Percentiles rank a stretch among this genome's conserved stretches.
phyloP scores from a whole-genome alignment of 306 rosid species.

The Prunus persica region DNA sequence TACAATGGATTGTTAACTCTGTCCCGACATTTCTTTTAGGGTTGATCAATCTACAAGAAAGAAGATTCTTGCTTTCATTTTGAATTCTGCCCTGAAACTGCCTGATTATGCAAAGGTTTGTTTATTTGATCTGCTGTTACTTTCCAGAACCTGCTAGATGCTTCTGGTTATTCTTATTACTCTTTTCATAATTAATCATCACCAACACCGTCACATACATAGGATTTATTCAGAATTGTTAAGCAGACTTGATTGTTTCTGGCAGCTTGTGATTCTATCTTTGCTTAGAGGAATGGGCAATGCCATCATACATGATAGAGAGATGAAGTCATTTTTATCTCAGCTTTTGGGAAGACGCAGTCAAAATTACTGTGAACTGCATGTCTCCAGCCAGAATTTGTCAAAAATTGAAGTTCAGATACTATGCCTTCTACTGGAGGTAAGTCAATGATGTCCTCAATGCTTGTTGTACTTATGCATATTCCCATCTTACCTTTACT shows the following conservation, averaged over 20 bases:
- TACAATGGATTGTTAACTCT: too few relatives aligned
- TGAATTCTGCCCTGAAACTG: constrained; percentile 61
- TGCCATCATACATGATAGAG: constrained; percentile 46
- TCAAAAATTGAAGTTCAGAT: constrained; percentile 61
- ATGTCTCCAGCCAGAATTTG: constrained; percentile 37
- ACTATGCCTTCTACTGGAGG: constrained; percentile 81
- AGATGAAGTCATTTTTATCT: constrained; percentile 50
- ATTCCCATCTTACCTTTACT: constrained; percentile 10
- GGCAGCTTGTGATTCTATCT: constrained; percentile 78
- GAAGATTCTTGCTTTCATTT: constrained; percentile 58
- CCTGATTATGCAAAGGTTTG: constrained; percentile 86
- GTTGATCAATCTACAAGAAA: constrained; percentile 71
- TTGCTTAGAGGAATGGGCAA: constrained; percentile 76
- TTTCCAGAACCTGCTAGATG: constrained; percentile 6
- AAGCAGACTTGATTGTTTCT: constrained; percentile 22
- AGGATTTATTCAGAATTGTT: neutral
- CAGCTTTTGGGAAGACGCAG: constrained; percentile 49
- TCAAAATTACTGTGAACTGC: constrained; percentile 30
- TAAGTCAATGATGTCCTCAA: constrained; percentile 20
- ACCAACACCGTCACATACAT: neutral
- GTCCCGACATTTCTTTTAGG: constrained; percentile 36
- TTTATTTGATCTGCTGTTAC: constrained; percentile 11
- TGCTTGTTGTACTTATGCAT: neutral
- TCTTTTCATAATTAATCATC: neutral
- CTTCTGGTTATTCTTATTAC: neutral